These are phyloP conservation scores for Puccinia hordei DNA, from an alignment of 1,284 basidiomycete genomes.

Conservation along the genomic window DNA sequence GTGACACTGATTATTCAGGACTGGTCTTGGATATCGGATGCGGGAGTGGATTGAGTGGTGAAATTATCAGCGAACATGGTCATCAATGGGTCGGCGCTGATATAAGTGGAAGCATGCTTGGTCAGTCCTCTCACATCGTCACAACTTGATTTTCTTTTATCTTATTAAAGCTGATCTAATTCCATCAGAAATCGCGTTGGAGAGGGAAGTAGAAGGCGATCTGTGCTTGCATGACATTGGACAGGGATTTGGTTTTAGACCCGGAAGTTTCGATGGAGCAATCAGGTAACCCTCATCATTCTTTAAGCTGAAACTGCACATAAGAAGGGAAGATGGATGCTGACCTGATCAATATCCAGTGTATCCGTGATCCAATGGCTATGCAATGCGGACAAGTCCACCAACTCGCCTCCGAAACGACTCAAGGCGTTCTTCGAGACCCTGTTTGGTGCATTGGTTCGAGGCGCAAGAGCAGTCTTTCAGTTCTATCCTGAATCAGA, in stretches of 20 bases:
- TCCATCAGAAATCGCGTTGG: constrained; percentile 83
- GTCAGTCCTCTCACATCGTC: constrained; percentile 64
- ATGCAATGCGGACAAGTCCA: constrained; percentile 90
- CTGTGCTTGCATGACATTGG: constrained; percentile 64
- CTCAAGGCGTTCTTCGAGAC: constrained; percentile 94
- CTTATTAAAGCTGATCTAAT: too few relatives aligned
- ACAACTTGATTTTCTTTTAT: background rate
- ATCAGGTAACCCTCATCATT: constrained; percentile 70
- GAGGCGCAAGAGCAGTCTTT: constrained; percentile 89
- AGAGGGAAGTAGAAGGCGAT: constrained; percentile 90
- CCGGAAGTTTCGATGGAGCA: constrained; percentile 95
- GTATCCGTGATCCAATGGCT: constrained; percentile 99
- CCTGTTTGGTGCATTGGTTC: constrained; percentile 84
- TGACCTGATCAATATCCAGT: constrained; percentile 62
- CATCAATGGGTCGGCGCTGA: constrained; percentile 94
- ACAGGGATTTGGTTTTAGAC: constrained; percentile 71
- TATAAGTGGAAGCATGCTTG: constrained; percentile 94
- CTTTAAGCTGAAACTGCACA: background rate
- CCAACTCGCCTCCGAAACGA: constrained; percentile 88
- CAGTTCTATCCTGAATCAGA: constrained; percentile 95
- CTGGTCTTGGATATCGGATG: constrained; percentile 95
- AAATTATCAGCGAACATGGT: constrained; percentile 91
- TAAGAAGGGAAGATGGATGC: background rate
- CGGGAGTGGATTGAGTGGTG: constrained; percentile 95
- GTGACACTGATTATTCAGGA: constrained; percentile 55